Conservation (phyloP, 345 rosid genomes). For the Barbarea vulgaris region DNA sequence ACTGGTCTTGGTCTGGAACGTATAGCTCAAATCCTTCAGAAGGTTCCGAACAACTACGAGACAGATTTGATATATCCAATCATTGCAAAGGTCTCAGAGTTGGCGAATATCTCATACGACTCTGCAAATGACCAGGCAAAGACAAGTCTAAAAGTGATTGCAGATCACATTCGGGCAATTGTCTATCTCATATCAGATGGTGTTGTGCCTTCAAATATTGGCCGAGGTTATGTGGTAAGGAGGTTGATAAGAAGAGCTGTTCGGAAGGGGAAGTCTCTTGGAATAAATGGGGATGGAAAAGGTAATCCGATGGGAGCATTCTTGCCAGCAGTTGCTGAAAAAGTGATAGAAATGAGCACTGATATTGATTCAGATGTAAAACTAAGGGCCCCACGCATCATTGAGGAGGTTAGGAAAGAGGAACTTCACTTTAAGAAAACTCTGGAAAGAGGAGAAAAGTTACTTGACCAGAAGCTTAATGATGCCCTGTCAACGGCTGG, state of each 20-base stretch:
- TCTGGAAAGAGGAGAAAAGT: conserved; percentile 86
- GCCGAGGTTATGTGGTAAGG: conserved; percentile 93
- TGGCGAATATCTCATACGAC: conserved; percentile 70
- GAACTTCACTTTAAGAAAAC: conserved; percentile 90
- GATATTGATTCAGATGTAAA: conserved; percentile 72
- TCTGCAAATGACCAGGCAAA: conserved; percentile 58
- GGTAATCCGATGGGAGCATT: conserved; percentile 68
- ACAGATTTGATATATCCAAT: conserved; percentile 95
- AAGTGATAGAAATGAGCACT: conserved; percentile 74
- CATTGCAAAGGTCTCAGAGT: conserved; percentile 64
- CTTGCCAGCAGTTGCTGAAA: conserved; percentile 74
- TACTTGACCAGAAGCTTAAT: conserved; percentile 72
- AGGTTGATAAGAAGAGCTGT: conserved; percentile 92
- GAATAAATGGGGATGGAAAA: conserved; percentile 62
- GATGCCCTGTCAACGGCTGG: conserved; percentile 53
- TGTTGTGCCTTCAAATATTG: conserved; percentile 87
- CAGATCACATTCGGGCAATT: conserved; percentile 90
- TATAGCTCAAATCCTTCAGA: conserved; percentile 86
- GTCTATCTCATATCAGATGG: conserved; percentile 94
- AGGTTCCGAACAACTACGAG: conserved; percentile 95
- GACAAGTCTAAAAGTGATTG: conserved; percentile 73
- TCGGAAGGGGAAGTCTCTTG: conserved; percentile 83
- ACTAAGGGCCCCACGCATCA: conserved; percentile 56
- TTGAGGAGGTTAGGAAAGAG: conserved; percentile 83
- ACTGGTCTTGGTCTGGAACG: conserved; percentile 97